Conservation (phyloP, 345 rosid species). For the Arabidopsis arenosa region DNA sequence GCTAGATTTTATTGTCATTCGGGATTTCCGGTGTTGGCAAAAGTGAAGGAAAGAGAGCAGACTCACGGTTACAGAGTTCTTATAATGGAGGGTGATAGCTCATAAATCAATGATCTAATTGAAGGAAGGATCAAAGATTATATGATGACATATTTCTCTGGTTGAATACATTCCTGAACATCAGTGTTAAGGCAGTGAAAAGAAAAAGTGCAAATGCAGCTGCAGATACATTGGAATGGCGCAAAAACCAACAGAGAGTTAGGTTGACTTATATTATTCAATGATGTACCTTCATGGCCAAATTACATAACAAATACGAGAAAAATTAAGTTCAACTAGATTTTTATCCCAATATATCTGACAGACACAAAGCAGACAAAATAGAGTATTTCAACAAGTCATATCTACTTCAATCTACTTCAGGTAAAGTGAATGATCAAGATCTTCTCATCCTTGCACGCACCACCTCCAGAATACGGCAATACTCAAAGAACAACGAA, state of each 20-base stretch:
- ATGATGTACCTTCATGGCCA: neutral
- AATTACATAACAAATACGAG: neutral
- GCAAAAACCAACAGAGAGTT: neutral
- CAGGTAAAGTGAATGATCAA: neutral
- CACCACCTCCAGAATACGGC: slow-evolving; percentile 68
- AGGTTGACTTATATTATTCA: neutral
- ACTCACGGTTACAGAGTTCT: neutral
- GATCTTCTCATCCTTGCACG: slow-evolving; percentile 27
- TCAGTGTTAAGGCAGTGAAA: neutral
- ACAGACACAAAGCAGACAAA: neutral
- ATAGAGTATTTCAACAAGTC: neutral
- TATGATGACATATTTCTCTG: neutral
- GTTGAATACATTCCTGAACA: neutral
- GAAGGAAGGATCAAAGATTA: neutral
- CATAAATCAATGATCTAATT: too few relatives aligned
- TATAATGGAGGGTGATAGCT: too few relatives aligned
- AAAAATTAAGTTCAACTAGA: neutral
- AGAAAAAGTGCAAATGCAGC: neutral
- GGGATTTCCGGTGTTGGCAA: too few relatives aligned
- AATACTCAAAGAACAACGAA: slow-evolving; percentile 73
- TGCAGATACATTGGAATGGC: neutral
- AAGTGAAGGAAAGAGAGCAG: too few relatives aligned
- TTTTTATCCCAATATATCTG: neutral
- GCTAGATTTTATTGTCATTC: neutral
- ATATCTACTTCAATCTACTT: slow-evolving; percentile 1